Base-by-base conservation (phyloP, 2,329 filamentous ascomycete genomes). In the Penicillium sp. region DNA sequence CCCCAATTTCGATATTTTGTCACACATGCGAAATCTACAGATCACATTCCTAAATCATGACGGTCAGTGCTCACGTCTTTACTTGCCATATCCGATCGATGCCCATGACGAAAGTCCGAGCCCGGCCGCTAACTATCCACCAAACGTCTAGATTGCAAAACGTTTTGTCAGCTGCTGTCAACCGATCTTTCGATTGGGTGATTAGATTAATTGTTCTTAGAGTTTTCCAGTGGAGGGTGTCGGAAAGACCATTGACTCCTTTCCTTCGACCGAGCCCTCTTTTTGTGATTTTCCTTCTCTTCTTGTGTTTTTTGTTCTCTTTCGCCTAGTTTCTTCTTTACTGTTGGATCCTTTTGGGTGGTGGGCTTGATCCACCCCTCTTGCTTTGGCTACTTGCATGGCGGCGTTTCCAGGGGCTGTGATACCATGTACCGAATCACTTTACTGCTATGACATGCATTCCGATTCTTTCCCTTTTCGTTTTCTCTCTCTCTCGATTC, bases 1-100 rank as follows among this genome's bases (percentile, higher is more conserved):
- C 39, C 67, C 69, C 3, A 72, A 71, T 46, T 71, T 71, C 45
- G 70, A 73, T 5, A 56, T 70, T 37, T 54, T 72, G n/a, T 52
- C 67, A 7, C 58, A 68, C 48, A 66, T 73, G 67, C 67, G 65
- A 47, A 60, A 54, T 34, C 41, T 73, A 36, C 59, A 65, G 39
- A 65, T 73, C 37, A 53, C 59, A 29, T 72, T 73, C 48, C 59
- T 73, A 24, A 68, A 72, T 37, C 62, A 69, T 40, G 48, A 64
- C 44, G 70, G 69, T 70, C 57, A 49, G 60, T 60, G 40, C 42
- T 18, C 29, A 13, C 4, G 18, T 9, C 36, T 29, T 33, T 25
- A 13, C 5, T 9, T 18, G 28, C 26, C 29, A 32, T 32, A 35
- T 18, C 32, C 11, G 9, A 18, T 7, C n/a, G 9, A 33, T 25